phyloP scores from a whole-genome alignment of 371 early-diverging fungal genomes.

The Phascolomyces articulosus region DNA sequence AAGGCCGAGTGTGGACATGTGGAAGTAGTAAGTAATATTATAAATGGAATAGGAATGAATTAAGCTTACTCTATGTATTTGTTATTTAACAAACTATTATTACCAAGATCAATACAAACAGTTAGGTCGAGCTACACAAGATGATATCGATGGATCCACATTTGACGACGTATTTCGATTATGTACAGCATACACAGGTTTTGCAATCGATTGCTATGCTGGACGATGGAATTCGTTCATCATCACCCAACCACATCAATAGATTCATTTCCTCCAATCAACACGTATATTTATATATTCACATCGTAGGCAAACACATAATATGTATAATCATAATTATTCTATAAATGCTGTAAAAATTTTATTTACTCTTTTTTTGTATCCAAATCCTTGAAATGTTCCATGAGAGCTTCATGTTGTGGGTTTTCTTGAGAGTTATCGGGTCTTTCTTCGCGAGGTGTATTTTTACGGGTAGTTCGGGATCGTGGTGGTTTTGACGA shows the following conservation, averaged over 20 bases:
- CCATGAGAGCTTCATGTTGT: conserved; percentile 19
- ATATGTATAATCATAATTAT: conserved; percentile 1
- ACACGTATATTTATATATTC: not conserved
- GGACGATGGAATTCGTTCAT: conserved; percentile 42
- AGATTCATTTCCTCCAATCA: not conserved
- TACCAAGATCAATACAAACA: conserved; percentile 4
- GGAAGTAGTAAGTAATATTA: conserved; percentile 33
- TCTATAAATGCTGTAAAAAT: not conserved
- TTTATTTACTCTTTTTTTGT: not conserved
- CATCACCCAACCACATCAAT: not conserved
- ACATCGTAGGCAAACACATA: not conserved
- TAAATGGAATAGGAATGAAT: not conserved
- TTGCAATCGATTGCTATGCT: conserved; percentile 31
- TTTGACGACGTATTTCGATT: conserved; percentile 23
- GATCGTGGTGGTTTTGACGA: not conserved
- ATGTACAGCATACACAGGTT: conserved; percentile 13
- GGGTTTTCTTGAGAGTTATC: conserved; percentile 22
- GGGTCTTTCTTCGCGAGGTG: not conserved
- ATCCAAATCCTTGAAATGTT: not conserved
- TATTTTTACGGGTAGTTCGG: not conserved
- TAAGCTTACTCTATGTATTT: not conserved
- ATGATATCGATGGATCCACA: not conserved
- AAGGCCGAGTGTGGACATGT: conserved; percentile 40
- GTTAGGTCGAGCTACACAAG: not conserved
- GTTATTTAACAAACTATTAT: not conserved